Evolutionary conservation across 2,329 filamentous ascomycete genomes (phyloP), one percentile per base, ranked within the genome.

Genomic region (Boeremia exigua): DNA sequence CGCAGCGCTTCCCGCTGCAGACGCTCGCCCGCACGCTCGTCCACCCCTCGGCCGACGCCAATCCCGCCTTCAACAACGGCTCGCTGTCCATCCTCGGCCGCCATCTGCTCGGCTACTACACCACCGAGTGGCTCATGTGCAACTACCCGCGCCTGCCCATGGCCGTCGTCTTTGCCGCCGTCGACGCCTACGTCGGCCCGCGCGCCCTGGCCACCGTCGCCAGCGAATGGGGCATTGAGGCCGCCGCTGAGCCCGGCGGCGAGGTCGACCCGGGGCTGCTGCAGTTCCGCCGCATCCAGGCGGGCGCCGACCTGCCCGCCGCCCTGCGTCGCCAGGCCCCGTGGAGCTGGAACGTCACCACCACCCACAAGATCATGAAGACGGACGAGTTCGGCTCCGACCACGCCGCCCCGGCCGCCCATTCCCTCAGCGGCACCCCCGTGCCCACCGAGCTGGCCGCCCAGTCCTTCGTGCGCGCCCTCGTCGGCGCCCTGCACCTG

Each of bases 261-360:
- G 94, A 98, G 78, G 93, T 98, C 52, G 95, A 99, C 74, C 88
- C 93, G 0, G 95, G 94, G 6, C 81, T 96, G 49, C 81, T 99
- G 58, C 95, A 98, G 74, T 96, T 92, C 81, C 77, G 78, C 78
- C 72, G 82, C 51, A 59, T 82, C 47, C 59, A 55, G 19, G 61
- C 69, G 8, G 71, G 71, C 9, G 61, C 69, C 2, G 61, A 61
- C 4, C 46, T 73, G 7, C 71, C 71, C 3, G 59, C 58, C 7
- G 57, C 60, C n/a, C 43, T 73, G 48, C 61, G 52, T 23, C 60
- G 58, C 15, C 62, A 70, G 40, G 61, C 54, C 4, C 68, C 69
- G 0, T 78, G 72, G 71, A 68, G 63, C 37, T 77, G 74, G 73
- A 73, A 74, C 30, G 57, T 70, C 43, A 72, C 73, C 7, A 72